Evolutionary conservation across 768 basidiomycete species (phyloP).

Genomic region (Paxillus involutus): DNA sequence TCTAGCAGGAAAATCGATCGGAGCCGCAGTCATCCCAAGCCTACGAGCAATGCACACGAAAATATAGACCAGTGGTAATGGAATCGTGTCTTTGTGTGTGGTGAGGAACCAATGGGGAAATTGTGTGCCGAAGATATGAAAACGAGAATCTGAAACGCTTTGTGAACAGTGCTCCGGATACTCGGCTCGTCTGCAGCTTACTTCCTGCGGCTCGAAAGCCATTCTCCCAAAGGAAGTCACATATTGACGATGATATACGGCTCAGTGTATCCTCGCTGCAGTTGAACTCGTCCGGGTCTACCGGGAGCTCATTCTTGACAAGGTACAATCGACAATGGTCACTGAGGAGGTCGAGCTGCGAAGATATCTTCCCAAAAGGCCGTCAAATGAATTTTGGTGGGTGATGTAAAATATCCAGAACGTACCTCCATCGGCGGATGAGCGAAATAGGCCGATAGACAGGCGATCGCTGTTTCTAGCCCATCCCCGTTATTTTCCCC

Average conservation of each 20-base stretch:
- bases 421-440: constrained; percentile 43
- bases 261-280: constrained; percentile 30
- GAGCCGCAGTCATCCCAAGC: constrained; percentile 50
- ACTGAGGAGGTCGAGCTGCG: constrained; percentile 40
- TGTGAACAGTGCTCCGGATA: not conserved
- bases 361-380: constrained; percentile 35
- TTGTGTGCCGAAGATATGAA: constrained; percentile 47
- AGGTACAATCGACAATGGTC: constrained; percentile 41
- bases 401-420: not conserved
- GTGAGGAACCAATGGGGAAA: constrained; percentile 62
- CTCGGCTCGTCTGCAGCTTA: constrained; percentile 24
- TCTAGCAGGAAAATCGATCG: constrained; percentile 54
- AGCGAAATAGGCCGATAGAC: constrained; percentile 54
- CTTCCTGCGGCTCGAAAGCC: constrained; percentile 47
- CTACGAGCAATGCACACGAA: constrained; percentile 55
- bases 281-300: constrained; percentile 30
- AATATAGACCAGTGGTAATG: constrained; percentile 59
- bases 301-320: constrained; percentile 19
- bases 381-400: not conserved
- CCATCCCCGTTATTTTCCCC: constrained; percentile 16
- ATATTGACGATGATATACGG: constrained; percentile 42
- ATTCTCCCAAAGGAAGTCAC: constrained; percentile 47
- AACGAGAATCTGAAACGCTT: constrained; percentile 32
- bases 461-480: constrained; percentile 48
- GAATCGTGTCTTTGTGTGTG: constrained; percentile 49